Evolutionary conservation across 768 basidiomycete species (phyloP).

Genomic region (Leccinum fibrillosum): DNA sequence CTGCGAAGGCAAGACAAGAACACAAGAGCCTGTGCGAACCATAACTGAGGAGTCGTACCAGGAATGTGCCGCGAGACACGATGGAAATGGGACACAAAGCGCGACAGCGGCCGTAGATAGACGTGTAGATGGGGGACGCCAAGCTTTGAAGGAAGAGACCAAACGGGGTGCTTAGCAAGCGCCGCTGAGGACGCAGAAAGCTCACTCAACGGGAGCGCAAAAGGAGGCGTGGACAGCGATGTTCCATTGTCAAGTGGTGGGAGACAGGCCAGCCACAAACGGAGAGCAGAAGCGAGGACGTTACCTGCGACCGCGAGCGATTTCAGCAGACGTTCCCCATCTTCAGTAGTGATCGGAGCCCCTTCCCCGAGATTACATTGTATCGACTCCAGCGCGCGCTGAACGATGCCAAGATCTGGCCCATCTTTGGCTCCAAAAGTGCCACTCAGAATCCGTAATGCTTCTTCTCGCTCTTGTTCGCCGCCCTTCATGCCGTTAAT

Average conservation of each 20-base stretch:
- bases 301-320: constrained; percentile 35
- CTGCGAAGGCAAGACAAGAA: constrained; percentile 56
- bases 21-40: constrained; percentile 64
- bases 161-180: constrained; percentile 50
- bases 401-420: constrained; percentile 37
- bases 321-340: constrained; percentile 15
- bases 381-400: constrained; percentile 34
- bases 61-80: constrained; percentile 57
- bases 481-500: constrained; percentile 71
- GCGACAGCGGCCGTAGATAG: constrained; percentile 48
- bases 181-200: constrained; percentile 52
- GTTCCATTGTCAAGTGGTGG: constrained; percentile 40
- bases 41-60: constrained; percentile 50
- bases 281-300: constrained; percentile 46
- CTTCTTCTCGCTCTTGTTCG: constrained; percentile 51
- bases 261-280: constrained; percentile 63
- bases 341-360: neutral
- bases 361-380: constrained; percentile 23
- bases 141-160: constrained; percentile 32
- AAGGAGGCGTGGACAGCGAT: constrained; percentile 48
- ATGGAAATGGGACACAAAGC: constrained; percentile 53
- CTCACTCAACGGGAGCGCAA: constrained; percentile 54
- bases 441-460: constrained; percentile 32
- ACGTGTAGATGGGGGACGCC: constrained; percentile 6
- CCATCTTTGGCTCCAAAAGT: constrained; percentile 38